Base-by-base conservation (phyloP, 208 protist genomes). In the Blastocrithidia nonstop region DNA sequence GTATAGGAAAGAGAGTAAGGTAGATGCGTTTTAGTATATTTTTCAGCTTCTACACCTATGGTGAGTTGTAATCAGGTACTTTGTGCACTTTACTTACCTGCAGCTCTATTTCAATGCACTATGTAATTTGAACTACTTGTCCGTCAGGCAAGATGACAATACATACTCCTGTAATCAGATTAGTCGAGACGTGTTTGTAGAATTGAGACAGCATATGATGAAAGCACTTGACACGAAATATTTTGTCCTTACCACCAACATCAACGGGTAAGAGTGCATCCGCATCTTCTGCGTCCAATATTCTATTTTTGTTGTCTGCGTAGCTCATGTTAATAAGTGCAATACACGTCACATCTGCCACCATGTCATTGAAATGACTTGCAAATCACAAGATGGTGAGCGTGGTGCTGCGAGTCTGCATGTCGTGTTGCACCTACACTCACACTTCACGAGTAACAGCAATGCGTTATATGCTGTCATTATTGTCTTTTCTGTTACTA, bases 151-250 rank as follows among this genome's bases (percentile, higher is more conserved):
- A 64, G 37, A 61, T 60, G 27, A 91, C 21, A 21, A 24, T 54
- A 50, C 74, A 84, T 23, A 55, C 65, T 17, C 78, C 83, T 3
- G 83, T 83, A 13, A 53, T 54, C 32, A 88, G 64, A 54, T 92
- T 87, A 8, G 77, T 92, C 11, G 45, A 72, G 25, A 88, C 75
- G 36, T 62, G 57, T 8, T 61, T 44, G 62, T 89, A 88, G 41
- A 93, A 88, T 62, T 93, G 84, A 16, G 79, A 66, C 51, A 94
- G 69, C 78, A 94, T 94, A 57, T 91, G 76, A 53, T 94, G 85
- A 32, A 94, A 90, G 57, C 85, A 94, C 58, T 89, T 90, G 41
- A 91, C 53, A 24, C 85, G 73, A 50, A 94, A 94, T 16, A 94
- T 45, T 26, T 61, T 59, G 62, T 94, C 85, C 60, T 83, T 69